Base-by-base conservation (phyloP, 176 grass and related monocot genomes). In the Thinopyrum elongatum region DNA sequence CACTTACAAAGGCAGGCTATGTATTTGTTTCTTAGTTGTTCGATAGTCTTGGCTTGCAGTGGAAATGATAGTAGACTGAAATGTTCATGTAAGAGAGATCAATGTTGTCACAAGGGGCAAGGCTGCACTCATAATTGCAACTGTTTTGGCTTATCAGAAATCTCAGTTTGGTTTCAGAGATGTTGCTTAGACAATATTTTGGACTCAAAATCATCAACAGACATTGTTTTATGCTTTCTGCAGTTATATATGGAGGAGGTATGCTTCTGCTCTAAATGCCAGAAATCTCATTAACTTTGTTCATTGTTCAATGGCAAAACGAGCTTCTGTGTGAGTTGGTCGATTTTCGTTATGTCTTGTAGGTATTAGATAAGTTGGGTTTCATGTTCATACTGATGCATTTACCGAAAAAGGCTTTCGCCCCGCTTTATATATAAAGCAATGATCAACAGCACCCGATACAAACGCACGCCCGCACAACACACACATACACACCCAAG, bases 181-280 rank as follows among this genome's bases (percentile, higher is more conserved):
- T 90, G 82, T 86, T 92, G 35, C 35, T 58, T 93, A 86, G 70
- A 88, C 42, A 83, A 77, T 71, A 70, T 81, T 77, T 44, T 81
- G 82, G 78, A 86, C 72, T 83, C 69, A 26, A 79, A 95, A 82
- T 94, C 84, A 83, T 90, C 88, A 82, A 77, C 81, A 53, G 51
- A 63, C 65, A 91, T 94, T 86, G 84, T 80, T 69, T 66, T 91
- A 74, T 94, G 81, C 86, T 95, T 98, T 90, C 70, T 98, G 84
- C 86, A 95, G 84, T 81, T 98, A 58, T 95, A 82, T 89, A 86
- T 98, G 76, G 96, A 92, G 74, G 96, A 98, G 93, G 96, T 95
- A 92, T 42, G 28, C 76, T 70, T 78, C n/a, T 74, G 57, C 82
- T 85, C 46, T 17, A 26, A 83, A 83, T 67, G 14, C 36, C 4